Conservation (phyloP, 768 basidiomycete species). For the Trametes villosa region DNA sequence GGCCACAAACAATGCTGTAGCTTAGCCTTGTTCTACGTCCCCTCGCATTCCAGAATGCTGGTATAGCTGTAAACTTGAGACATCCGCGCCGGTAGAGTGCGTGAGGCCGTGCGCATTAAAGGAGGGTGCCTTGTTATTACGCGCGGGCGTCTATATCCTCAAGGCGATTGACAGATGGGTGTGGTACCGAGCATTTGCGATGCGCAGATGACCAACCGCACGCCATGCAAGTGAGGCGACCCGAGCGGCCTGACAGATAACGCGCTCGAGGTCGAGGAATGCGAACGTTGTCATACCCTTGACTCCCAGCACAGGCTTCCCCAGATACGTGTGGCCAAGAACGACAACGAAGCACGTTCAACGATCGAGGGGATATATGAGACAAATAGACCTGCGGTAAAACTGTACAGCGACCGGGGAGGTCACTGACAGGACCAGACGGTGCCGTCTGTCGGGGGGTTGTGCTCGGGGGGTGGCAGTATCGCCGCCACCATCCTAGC, state of each 20-base stretch:
- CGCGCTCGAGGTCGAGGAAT: no score
- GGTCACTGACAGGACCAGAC: neutral
- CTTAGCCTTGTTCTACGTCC: neutral
- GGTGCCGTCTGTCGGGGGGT: neutral
- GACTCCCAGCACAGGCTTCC: no score
- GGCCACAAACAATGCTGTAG: no score
- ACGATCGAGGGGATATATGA: no score
- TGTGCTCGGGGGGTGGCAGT: neutral
- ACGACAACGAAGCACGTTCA: no score
- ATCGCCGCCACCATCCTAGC: conserved; percentile 10
- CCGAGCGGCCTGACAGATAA: neutral
- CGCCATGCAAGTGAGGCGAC: no score
- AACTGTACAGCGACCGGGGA: no score
- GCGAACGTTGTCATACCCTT: no score
- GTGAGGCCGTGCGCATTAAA: neutral
- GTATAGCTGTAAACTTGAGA: neutral
- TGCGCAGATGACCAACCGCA: no score
- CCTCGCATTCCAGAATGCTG: neutral
- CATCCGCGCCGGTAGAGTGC: neutral
- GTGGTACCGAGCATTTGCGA: neutral
- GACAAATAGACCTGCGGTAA: no score
- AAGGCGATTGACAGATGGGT: neutral
- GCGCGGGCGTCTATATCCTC: neutral
- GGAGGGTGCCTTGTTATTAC: neutral
- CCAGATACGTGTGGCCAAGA: no score